Evolutionary conservation across 73 alveolate genomes (phyloP).

Genomic region (Paramecium tetraurelia): DNA sequence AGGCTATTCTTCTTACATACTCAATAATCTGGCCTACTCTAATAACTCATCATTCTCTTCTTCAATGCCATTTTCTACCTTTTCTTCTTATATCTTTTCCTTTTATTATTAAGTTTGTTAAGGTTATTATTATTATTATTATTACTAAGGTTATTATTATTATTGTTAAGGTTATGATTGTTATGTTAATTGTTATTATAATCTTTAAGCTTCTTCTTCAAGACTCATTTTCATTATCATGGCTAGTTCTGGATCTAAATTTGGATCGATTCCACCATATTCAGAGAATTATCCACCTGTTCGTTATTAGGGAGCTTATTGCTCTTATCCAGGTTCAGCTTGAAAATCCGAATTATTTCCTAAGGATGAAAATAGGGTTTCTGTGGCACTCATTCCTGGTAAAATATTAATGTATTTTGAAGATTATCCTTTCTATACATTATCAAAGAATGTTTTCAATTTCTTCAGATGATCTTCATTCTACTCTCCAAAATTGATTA

Average conservation of each 20-base stretch:
- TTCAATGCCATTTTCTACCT: background rate
- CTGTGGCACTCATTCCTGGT: slow-evolving; percentile 77
- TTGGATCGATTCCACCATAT: slow-evolving; percentile 87
- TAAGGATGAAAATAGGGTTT: slow-evolving; percentile 73
- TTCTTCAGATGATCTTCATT: slow-evolving; percentile 75
- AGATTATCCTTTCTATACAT: slow-evolving; percentile 73
- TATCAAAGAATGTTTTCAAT: slow-evolving; percentile 70
- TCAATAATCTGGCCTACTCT: background rate
- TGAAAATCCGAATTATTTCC: background rate
- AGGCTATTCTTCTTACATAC: background rate
- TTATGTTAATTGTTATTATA: background rate
- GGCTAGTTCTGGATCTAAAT: slow-evolving; percentile 87
- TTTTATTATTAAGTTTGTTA: background rate
- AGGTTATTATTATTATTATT: background rate
- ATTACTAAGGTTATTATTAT: background rate
- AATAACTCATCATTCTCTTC: slow-evolving; percentile 9
- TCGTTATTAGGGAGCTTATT: background rate
- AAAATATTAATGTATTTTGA: slow-evolving; percentile 86
- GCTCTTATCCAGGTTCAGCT: slow-evolving; percentile 27
- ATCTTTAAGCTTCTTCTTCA: slow-evolving; percentile 36
- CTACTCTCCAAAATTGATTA: slow-evolving; percentile 83
- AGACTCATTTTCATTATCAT: slow-evolving; percentile 59
- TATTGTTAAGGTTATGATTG: background rate
- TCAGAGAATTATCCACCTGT: slow-evolving; percentile 49
- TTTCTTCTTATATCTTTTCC: background rate